These are phyloP conservation scores for Chlorella sp. DNA, from an alignment of 139 green algal species.

Conservation along the genomic window DNA sequence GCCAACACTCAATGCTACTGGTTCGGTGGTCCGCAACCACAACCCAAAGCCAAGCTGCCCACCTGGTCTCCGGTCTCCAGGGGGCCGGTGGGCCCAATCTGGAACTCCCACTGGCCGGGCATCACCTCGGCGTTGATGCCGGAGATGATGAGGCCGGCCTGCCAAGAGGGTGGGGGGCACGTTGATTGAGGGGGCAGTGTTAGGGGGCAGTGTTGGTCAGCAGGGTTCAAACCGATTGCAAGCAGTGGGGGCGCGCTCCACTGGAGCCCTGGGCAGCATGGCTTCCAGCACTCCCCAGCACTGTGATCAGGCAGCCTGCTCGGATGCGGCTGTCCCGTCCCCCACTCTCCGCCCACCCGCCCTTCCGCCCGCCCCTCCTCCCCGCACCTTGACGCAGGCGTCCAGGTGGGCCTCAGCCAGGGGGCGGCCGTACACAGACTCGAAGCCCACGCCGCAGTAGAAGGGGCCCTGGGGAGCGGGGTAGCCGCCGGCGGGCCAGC, in stretches of 20 bases:
- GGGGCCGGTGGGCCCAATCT: constrained; percentile 85
- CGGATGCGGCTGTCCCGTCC: too few species aligned
- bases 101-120: constrained; percentile 95
- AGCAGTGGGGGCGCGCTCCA: too few species aligned
- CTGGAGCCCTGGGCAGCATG: too few species aligned
- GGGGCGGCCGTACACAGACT: constrained; percentile 83
- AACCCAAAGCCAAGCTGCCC: neutral
- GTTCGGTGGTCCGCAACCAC: neutral
- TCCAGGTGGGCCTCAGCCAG: constrained; percentile 88
- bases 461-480: constrained; percentile 83
- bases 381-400: constrained; percentile 77
- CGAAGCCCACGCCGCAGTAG: constrained; percentile 86
- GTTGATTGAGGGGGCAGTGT: neutral
- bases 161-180: neutral
- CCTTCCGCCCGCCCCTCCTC: too few species aligned
- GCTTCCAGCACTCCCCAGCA: too few species aligned
- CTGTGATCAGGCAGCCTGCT: too few species aligned
- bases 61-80: constrained; percentile 83
- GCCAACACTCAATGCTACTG: too few species aligned
- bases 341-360: too few species aligned
- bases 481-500: constrained; percentile 86
- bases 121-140: constrained; percentile 94
- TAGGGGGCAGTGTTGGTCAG: neutral
- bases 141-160: constrained; percentile 77
- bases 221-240: too few species aligned